These are phyloP conservation scores for Schoenoplectus tabernaemontani DNA, from an alignment of 202 grass and related monocot species.

Conservation along the genomic window DNA sequence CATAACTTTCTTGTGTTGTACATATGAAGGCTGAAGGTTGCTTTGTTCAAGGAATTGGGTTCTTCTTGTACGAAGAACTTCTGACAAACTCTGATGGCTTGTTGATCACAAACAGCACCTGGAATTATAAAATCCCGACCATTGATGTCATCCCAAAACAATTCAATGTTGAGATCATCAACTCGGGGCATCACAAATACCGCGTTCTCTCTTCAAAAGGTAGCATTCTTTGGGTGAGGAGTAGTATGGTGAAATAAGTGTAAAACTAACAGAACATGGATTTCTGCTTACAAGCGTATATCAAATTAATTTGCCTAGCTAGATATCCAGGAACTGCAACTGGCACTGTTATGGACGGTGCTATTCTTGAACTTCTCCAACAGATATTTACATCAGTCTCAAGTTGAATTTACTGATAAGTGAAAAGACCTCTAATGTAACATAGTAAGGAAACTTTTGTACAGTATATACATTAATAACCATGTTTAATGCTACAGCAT, in stretches of 20 bases:
- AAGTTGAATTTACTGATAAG: too few species aligned
- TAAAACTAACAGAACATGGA: too few species aligned
- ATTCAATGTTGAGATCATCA: slow-evolving; percentile 55
- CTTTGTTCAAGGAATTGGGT: slow-evolving; percentile 71
- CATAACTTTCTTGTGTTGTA: not conserved
- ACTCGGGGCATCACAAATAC: slow-evolving; percentile 53
- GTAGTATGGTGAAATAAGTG: not conserved
- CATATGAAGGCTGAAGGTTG: slow-evolving; percentile 46
- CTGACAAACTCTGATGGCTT: slow-evolving; percentile 47
- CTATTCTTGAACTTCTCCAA: not conserved
- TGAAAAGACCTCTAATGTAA: too few species aligned
- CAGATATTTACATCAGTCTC: not conserved
- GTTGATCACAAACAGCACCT: slow-evolving; percentile 51
- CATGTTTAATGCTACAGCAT: slow-evolving; percentile 22
- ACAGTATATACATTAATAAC: too few species aligned
- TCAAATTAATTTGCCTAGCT: too few species aligned
- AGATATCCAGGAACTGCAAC: too few species aligned
- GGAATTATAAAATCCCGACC: slow-evolving; percentile 71
- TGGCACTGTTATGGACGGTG: not conserved
- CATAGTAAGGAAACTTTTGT: too few species aligned
- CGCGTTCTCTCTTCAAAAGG: slow-evolving; percentile 72
- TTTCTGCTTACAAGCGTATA: not conserved
- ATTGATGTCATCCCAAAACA: slow-evolving; percentile 57
- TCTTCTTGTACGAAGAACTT: slow-evolving; percentile 46
- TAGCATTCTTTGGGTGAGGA: not conserved